These are phyloP conservation scores for Citrus hindsii DNA, from an alignment of 345 rosid genomes.

Conservation along the genomic window DNA sequence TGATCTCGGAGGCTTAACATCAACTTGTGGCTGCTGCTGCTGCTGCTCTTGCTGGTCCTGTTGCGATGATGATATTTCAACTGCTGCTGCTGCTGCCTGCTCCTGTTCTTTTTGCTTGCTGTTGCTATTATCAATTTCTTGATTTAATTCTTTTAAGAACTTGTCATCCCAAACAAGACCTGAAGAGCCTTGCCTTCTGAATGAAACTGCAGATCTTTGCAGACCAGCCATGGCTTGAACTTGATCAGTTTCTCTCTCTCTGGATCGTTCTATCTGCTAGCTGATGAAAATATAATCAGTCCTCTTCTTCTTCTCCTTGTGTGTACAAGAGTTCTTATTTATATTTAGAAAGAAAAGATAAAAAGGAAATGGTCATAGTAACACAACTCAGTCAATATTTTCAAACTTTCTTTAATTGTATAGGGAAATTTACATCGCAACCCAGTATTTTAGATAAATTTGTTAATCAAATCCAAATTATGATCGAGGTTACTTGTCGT, in stretches of 20 bases:
- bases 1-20: constrained; percentile 36
- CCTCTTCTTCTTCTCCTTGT: constrained; percentile 2
- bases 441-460: too few species aligned
- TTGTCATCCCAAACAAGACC: constrained; percentile 88
- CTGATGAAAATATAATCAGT: background rate
- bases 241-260: background rate
- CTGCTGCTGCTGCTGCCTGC: constrained; percentile 6
- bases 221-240: constrained; percentile 64
- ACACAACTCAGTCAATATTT: constrained; percentile 23
- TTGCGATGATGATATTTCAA: background rate
- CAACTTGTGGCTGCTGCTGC: constrained; percentile 6
- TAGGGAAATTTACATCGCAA: too few species aligned
- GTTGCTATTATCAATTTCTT: constrained; percentile 13
- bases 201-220: constrained; percentile 86
- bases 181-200: constrained; percentile 91
- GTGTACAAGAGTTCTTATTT: background rate
- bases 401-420: background rate
- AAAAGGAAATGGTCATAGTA: background rate
- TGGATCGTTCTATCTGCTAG: background rate
- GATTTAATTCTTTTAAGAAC: constrained; percentile 53
- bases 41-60: background rate
- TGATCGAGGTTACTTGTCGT: too few species aligned
- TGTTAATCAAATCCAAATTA: too few species aligned
- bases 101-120: constrained; percentile 15
- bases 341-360: too few species aligned